Percentiles rank a stretch among this genome's conserved stretches.
Evolutionary conservation across 345 rosid genomes (phyloP).

Genomic region (Erucastrum elatum): DNA sequence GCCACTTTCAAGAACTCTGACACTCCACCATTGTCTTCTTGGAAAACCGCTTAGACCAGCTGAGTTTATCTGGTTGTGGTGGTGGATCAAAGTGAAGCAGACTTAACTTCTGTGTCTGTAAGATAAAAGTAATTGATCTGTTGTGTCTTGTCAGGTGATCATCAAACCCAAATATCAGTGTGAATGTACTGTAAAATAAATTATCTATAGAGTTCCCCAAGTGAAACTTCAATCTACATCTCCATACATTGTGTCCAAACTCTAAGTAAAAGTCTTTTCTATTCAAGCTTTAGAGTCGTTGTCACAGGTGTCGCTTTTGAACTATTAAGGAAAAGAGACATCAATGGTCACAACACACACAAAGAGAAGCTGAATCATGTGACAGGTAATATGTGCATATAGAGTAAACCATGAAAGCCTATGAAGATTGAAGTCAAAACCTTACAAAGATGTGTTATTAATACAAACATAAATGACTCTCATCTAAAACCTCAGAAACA

Average conservation of each 20-base stretch:
- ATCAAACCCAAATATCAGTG: not conserved
- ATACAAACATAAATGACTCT: slow-evolving; percentile 20
- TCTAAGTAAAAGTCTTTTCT: not conserved
- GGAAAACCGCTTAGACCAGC: slow-evolving; percentile 31
- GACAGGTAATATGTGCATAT: not conserved
- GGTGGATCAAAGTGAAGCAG: slow-evolving; percentile 15
- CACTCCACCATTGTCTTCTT: slow-evolving; percentile 59
- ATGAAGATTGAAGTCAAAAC: not conserved
- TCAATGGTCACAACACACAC: not conserved
- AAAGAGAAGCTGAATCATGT: not conserved
- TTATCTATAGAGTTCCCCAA: slow-evolving; percentile 23
- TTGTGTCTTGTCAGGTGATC: too few species aligned
- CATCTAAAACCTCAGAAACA: slow-evolving; percentile 20
- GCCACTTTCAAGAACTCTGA: slow-evolving; percentile 39
- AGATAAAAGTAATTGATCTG: not conserved
- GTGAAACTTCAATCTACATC: slow-evolving; percentile 22
- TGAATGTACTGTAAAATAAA: not conserved
- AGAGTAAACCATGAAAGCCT: not conserved
- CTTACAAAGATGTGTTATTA: slow-evolving; percentile 22
- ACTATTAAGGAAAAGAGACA: not conserved
- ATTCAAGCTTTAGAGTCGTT: not conserved
- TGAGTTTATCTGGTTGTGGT: too few species aligned
- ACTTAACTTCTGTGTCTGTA: slow-evolving; percentile 5
- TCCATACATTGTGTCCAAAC: slow-evolving; percentile 5
- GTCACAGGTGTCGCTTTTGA: too few species aligned